Conservation (phyloP, 2,329 filamentous ascomycete species). For the Alternaria tenuissima region DNA sequence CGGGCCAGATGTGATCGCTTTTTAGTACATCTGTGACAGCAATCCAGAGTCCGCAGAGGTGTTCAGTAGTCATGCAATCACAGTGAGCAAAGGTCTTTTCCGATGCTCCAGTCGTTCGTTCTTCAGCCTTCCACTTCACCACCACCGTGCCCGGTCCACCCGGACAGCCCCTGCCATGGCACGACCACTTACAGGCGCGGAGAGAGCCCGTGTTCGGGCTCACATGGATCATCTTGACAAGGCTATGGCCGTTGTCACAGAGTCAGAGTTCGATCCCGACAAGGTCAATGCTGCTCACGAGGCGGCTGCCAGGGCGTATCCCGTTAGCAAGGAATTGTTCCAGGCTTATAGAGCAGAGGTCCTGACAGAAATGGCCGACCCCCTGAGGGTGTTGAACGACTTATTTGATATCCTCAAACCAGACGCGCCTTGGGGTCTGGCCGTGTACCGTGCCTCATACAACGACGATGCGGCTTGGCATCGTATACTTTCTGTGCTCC, state of each 20-base stretch:
- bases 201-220: constrained; percentile 6
- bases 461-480: constrained; percentile 6
- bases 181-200: neutral
- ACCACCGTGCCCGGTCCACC: neutral
- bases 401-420: neutral
- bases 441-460: constrained; percentile 7
- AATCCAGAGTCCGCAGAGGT: no score
- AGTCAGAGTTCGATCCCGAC: constrained; percentile 4
- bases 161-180: constrained; percentile 3
- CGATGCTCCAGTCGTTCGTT: constrained; percentile 1
- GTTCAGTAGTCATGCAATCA: neutral
- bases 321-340: neutral
- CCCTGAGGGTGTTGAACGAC: neutral
- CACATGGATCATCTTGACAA: neutral
- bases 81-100: neutral
- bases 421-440: constrained; percentile 6
- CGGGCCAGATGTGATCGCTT: no score
- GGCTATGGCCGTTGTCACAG: neutral
- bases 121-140: constrained; percentile 5
- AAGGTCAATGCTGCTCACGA: constrained; percentile 1
- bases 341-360: neutral
- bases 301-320: constrained; percentile 6
- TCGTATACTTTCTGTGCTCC: constrained; percentile 5
- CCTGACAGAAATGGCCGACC: neutral
- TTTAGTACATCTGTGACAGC: no score